Evolutionary conservation across 2,329 filamentous ascomycete genomes (phyloP), one percentile per base, ranked within the genome.

Genomic region (Cylindrodendrum hubeiense): DNA sequence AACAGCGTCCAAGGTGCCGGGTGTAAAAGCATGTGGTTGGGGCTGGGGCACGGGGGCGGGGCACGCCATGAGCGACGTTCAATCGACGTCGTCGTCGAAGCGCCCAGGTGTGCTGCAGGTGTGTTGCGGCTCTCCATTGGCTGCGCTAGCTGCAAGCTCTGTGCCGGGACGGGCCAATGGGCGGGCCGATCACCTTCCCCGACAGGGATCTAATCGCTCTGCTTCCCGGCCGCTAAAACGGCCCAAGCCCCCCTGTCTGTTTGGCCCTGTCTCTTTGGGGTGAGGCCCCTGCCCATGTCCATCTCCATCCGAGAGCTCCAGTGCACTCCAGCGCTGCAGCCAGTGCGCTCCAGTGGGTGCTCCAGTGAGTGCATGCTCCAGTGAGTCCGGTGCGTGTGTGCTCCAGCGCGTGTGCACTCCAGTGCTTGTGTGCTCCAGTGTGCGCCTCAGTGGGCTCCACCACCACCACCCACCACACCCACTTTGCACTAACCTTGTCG

Each of bases 81-180:
- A 79, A 79, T 79, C 62, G 75, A 72, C 74, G 68, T 67, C 65
- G 72, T 64, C 65, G 71, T 75, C 64, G 69, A 76, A 79, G 77
- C 77, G 77, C 77, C 77, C 66, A 73, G 57, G 53, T 71, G 67
- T 75, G 73, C 73, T 76, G 71, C 70, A 77, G 51, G 60, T 72
- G 66, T 68, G 70, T 74, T 76, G 72, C 65, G 72, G 67, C 60
- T 71, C 65, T 60, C 68, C 71, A 83, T 83, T 83, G 81, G 82
- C 60, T 69, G 68, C 41, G 57, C 60, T 61, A 70, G 60, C 66
- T 73, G 67, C 71, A 73, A 69, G 72, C 69, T 71, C 67, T 74
- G 59, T 66, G 59, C 50, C 65, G 65, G 66, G 54, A 66, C 55
- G 61, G 67, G 65, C 78, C 79, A 80, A 80, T 79, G 68, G 75